Conservation (phyloP, 164 flowering plant species). For the Dillenia turbinata region DNA sequence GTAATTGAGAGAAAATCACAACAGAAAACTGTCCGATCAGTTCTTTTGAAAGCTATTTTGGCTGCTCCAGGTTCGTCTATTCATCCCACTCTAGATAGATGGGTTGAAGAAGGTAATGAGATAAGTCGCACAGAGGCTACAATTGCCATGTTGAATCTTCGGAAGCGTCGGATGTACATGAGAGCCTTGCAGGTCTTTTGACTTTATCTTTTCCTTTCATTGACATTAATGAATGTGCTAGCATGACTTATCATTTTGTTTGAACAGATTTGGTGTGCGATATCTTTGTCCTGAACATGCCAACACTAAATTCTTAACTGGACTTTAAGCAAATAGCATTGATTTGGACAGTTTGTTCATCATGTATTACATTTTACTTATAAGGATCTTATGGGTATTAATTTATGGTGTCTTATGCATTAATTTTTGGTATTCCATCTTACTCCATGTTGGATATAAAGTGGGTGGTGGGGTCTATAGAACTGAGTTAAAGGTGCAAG, state of each 20-base stretch:
- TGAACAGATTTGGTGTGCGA: not conserved
- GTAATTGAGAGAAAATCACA: conserved; percentile 6
- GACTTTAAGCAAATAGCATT: too few species aligned
- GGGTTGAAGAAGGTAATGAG: conserved; percentile 61
- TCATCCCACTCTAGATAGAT: conserved; percentile 41
- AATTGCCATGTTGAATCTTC: conserved; percentile 37
- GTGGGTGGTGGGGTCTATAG: too few species aligned
- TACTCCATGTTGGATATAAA: too few species aligned
- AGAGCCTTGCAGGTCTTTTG: conserved; percentile 77
- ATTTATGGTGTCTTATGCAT: too few species aligned
- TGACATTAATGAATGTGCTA: too few species aligned
- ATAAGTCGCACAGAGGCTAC: conserved; percentile 38
- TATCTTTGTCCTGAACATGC: too few species aligned
- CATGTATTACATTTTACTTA: too few species aligned
- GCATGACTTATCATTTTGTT: not conserved
- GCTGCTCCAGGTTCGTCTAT: conserved; percentile 32
- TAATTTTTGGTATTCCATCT: too few species aligned
- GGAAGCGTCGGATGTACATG: conserved; percentile 41
- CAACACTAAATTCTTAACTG: too few species aligned
- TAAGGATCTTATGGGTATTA: too few species aligned
- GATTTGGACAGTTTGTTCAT: too few species aligned
- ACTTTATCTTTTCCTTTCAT: not conserved
- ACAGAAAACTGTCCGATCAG: conserved; percentile 14
- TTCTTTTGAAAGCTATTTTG: conserved; percentile 36
- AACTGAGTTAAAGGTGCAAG: too few species aligned